Percentiles rank a stretch among this genome's conserved stretches.
phyloP scores from a whole-genome alignment of 2,329 filamentous ascomycete species.

The Aspergillus chevalieri region DNA sequence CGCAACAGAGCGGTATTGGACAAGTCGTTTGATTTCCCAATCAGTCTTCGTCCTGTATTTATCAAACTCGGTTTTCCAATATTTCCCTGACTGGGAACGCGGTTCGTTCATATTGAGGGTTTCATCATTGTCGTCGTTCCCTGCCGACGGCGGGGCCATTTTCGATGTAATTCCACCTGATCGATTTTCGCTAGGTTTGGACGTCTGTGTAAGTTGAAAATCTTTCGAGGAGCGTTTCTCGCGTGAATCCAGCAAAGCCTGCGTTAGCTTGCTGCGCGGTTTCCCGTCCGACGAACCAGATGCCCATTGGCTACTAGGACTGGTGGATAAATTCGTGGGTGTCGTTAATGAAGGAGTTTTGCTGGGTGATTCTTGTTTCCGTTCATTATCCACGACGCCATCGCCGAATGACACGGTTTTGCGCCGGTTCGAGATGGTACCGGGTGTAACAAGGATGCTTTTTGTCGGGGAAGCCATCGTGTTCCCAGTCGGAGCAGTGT shows the following conservation, averaged over 20 bases:
- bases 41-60: slow-evolving; percentile 53
- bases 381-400: slow-evolving; percentile 52
- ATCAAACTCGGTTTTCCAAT: slow-evolving; percentile 59
- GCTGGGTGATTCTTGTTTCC: slow-evolving; percentile 41
- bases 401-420: slow-evolving; percentile 59
- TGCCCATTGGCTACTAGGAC: slow-evolving; percentile 41
- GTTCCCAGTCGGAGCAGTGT: slow-evolving; percentile 21
- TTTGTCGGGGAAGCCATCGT: slow-evolving; percentile 49
- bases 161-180: slow-evolving; percentile 10
- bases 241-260: slow-evolving; percentile 36
- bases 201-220: slow-evolving; percentile 8
- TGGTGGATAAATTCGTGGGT: slow-evolving; percentile 41
- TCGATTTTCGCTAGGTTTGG: slow-evolving; percentile 8
- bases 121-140: slow-evolving; percentile 36
- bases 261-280: slow-evolving; percentile 36
- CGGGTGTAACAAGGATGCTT: slow-evolving; percentile 60
- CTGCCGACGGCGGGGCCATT: slow-evolving; percentile 14
- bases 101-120: slow-evolving; percentile 51
- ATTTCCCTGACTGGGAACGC: slow-evolving; percentile 52
- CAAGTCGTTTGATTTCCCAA: slow-evolving; percentile 54
- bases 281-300: slow-evolving; percentile 28
- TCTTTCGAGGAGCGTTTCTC: slow-evolving; percentile 26
- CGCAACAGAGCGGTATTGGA: slow-evolving; percentile 54
- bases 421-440: slow-evolving; percentile 49
- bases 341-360: slow-evolving; percentile 43